phyloP scores from a whole-genome alignment of 2,329 filamentous ascomycete genomes.

The Diplodia seriata region DNA sequence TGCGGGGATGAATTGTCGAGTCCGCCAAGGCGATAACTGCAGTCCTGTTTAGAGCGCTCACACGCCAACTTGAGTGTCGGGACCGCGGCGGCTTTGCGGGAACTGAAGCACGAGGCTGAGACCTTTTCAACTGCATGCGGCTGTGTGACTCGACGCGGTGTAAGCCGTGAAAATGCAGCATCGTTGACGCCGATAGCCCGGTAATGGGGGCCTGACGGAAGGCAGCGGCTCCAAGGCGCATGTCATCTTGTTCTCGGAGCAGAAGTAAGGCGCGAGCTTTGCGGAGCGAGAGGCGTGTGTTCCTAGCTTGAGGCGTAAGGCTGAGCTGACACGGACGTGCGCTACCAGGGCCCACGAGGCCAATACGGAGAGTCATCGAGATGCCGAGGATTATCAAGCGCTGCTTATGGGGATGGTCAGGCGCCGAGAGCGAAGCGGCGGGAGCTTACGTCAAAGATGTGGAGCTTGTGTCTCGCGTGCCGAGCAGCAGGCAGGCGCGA shows the following conservation, averaged over 20 bases:
- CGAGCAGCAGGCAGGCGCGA: not conserved
- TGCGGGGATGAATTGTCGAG: not conserved
- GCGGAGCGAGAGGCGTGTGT: not conserved
- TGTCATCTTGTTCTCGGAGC: not conserved
- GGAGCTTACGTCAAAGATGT: constrained; percentile 18
- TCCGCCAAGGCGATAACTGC: constrained; percentile 13
- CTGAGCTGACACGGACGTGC: constrained; percentile 16
- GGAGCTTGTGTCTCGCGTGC: constrained; percentile 17
- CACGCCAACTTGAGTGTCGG: not conserved
- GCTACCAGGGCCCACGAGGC: not conserved
- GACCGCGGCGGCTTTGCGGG: not conserved
- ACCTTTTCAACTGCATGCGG: not conserved
- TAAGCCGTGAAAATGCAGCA: not conserved
- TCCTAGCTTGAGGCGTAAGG: constrained; percentile 17
- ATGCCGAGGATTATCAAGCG: not conserved
- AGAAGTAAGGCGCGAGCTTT: constrained; percentile 1
- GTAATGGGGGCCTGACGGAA: constrained; percentile 5
- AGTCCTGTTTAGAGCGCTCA: not conserved
- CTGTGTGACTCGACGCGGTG: not conserved
- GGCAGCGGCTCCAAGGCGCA: not conserved
- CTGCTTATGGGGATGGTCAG: constrained; percentile 10
- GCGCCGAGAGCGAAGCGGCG: not conserved
- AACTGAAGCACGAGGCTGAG: not conserved
- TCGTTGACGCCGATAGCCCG: not conserved
- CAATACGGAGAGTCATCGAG: not conserved